Evolutionary conservation across 495 filamentous ascomycete genomes (phyloP), one percentile per base, ranked within the genome.

Genomic region (Hyaloscypha variabilis): DNA sequence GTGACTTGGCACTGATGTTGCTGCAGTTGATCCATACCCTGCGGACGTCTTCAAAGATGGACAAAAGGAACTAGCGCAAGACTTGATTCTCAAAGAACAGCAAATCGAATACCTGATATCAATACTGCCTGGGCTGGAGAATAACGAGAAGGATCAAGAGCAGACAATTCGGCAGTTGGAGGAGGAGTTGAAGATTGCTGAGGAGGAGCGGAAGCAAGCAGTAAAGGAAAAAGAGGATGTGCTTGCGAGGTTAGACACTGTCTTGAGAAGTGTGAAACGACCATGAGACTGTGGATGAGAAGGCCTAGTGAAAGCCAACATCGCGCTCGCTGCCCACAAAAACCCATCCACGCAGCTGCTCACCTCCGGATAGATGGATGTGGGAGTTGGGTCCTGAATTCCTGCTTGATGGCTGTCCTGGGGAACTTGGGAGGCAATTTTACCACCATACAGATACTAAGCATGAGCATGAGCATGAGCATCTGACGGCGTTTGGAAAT

Each of bases 31-130:
- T 8, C 84, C 90, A 1, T 83, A 91, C 67, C 79, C 87, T 1
- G 83, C 90, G 0, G 81, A 86, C 46, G 80, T 82, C 17, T 96
- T 96, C 75, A 81, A 82, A 46, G 83, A 83, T 10, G 86, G 89
- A 11, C 88, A 96, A 73, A 76, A 85, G 36, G 94, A 99, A 73
- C 82, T 99, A 23, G 91, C 93, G 21, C 87, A 88, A 17, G 94
- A 97, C 71, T 81, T 99, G 0, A 89, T 99, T 58, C 77, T 91
- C 62, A 93, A 97, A 76, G 91, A 94, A 69, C 92, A 97, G 80
- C 93, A 97, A 83, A 95, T 98, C 69, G 95, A 99, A 78, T 81
- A 86, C 26, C 76, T 99, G 62, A 92, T 97, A 66, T 88, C 85
- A 2, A 83, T 83, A 19, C 78, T 99, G n/a, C 95, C 95, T 0